Base-by-base conservation (phyloP, 768 basidiomycete genomes). In the Lyophyllum semitale region DNA sequence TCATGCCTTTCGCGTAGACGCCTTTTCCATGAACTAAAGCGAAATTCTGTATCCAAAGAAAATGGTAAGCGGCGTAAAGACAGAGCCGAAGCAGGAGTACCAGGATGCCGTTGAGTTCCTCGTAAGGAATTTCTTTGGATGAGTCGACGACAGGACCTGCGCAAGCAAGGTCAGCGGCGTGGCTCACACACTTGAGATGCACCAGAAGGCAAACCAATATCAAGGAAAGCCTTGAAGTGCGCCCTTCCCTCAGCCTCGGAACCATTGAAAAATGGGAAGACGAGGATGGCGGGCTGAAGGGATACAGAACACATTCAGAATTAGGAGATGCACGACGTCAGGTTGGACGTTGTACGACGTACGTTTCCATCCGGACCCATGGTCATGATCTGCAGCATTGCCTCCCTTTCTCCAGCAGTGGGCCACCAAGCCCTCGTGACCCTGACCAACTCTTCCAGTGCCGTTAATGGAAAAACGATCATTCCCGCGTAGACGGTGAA, bases 241-340 rank as follows among this genome's bases (percentile, higher is more conserved):
- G n/a, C n/a, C n/a, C n/a, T n/a, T n/a, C n/a, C n/a, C n/a, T n/a
- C n/a, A n/a, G n/a, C n/a, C n/a, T n/a, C 81, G 0, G 78, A 67
- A 0, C 82, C 82, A 57, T 84, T 81, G 61, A 74, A 83, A 59
- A 82, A 83, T 13, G 74, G 40, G 11, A 67, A 40, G 1, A 73
- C 47, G 0, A 72, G 61, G 29, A 80, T 59, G 13, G 61, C 62
- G 5, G 80, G 77, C 81, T 83, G 17, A 13, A 20, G 33, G n/a
- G n/a, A n/a, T n/a, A n/a, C n/a, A n/a, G n/a, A n/a, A n/a, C n/a
- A n/a, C n/a, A n/a, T n/a, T n/a, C n/a, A n/a, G n/a, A n/a, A n/a
- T n/a, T n/a, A n/a, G n/a, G n/a, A n/a, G n/a, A n/a, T n/a, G n/a
- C n/a, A n/a, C n/a, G n/a, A n/a, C n/a, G n/a, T n/a, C n/a, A n/a